Conservation (phyloP, 2,329 filamentous ascomycete genomes). For the Cladobotryum protrusum region DNA sequence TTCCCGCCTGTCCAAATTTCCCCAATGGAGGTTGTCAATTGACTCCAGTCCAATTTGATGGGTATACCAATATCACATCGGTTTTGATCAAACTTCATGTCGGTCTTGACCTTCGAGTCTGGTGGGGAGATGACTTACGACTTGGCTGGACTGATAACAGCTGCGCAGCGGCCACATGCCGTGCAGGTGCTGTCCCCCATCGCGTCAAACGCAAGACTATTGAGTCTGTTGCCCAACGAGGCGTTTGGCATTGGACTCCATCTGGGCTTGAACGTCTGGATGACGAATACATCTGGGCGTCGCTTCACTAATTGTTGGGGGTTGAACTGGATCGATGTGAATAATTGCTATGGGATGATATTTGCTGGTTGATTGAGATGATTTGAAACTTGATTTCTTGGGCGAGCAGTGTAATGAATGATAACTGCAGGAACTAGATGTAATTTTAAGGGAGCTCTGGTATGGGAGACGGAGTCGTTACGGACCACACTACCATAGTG, state of each 20-base stretch:
- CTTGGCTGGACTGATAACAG: constrained; percentile 37
- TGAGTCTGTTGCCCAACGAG: constrained; percentile 24
- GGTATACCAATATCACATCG: constrained; percentile 34
- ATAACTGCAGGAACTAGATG: constrained; percentile 22
- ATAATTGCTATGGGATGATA: constrained; percentile 22
- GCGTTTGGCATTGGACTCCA: constrained; percentile 30
- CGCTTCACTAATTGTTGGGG: constrained; percentile 21
- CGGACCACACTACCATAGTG: constrained; percentile 9
- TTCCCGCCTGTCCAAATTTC: constrained; percentile 33
- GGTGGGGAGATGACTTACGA: constrained; percentile 37
- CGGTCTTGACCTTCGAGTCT: constrained; percentile 30
- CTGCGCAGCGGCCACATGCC: constrained; percentile 33
- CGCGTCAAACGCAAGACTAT: constrained; percentile 28
- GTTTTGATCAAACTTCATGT: constrained; percentile 33
- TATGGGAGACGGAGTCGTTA: constrained; percentile 11
- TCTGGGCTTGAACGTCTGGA: constrained; percentile 27
- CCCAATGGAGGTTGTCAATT: constrained; percentile 28
- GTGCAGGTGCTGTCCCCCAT: constrained; percentile 20
- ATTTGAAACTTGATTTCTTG: constrained; percentile 31
- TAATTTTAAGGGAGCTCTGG: constrained; percentile 24
- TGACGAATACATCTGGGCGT: constrained; percentile 26
- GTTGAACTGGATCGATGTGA: constrained; percentile 17
- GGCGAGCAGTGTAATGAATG: constrained; percentile 26
- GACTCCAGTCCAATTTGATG: constrained; percentile 30
- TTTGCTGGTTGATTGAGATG: constrained; percentile 25